These are phyloP conservation scores for Dictyostelium intermedium DNA, from an alignment of 78 protist genomes.

Conservation along the genomic window DNA sequence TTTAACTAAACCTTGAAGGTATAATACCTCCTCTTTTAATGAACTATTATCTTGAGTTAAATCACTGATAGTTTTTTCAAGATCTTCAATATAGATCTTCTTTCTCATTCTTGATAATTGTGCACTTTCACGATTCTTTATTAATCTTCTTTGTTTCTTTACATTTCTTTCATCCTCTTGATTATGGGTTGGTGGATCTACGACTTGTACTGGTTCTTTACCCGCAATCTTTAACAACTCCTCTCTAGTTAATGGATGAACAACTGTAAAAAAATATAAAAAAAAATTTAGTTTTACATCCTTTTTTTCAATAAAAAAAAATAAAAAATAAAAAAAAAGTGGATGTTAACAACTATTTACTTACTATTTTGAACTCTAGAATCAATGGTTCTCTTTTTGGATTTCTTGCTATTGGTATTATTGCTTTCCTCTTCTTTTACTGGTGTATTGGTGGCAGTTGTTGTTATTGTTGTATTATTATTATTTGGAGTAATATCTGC, in stretches of 20 bases:
- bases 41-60: slow-evolving; percentile 44
- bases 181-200: slow-evolving; percentile 11
- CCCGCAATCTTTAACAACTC: slow-evolving; percentile 62
- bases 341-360: neutral
- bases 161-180: slow-evolving; percentile 49
- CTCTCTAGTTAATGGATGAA: slow-evolving; percentile 73
- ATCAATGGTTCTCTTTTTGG: slow-evolving; percentile 53
- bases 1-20: slow-evolving; percentile 60
- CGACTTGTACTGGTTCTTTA: slow-evolving; percentile 56
- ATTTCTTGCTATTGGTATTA: neutral
- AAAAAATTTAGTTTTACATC: too few relatives aligned
- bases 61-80: slow-evolving; percentile 68
- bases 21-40: slow-evolving; percentile 52
- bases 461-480: neutral
- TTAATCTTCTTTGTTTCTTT: slow-evolving; percentile 80
- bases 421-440: neutral
- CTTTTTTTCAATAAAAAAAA: too few relatives aligned
- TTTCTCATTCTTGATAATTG: slow-evolving; percentile 80
- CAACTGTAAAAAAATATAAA: slow-evolving; percentile 20
- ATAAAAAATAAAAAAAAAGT: neutral
- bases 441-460: neutral
- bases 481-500: neutral
- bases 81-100: slow-evolving; percentile 75
- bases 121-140: slow-evolving; percentile 79
- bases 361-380: slow-evolving; percentile 67